A percentile compares a stretch with the other conserved stretches of the same genome.
These are phyloP conservation scores for Glycine tomentella DNA, from an alignment of 306 rosid species.

Conservation along the genomic window DNA sequence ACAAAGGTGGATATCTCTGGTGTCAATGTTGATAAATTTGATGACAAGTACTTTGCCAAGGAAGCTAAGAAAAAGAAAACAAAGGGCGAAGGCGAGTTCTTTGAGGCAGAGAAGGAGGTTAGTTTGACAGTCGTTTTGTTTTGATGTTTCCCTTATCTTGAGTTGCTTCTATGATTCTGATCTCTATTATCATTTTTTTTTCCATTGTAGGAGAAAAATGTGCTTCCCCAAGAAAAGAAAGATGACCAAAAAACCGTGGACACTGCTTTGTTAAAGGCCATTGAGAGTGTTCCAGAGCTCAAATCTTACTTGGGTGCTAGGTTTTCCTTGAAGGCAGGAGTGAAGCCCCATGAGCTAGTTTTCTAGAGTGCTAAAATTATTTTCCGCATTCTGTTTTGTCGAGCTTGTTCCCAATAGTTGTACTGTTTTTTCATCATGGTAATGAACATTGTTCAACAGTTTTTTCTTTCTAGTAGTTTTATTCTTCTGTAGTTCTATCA, in stretches of 20 bases:
- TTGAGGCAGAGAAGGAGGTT: constrained; percentile 69
- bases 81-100: constrained; percentile 64
- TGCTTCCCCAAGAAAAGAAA: constrained; percentile 70
- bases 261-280: constrained; percentile 60
- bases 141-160: neutral
- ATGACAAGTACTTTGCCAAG: constrained; percentile 65
- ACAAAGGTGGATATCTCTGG: constrained; percentile 63
- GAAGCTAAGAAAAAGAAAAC: constrained; percentile 58
- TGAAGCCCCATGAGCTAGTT: constrained; percentile 83
- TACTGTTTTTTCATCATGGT: neutral
- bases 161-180: neutral
- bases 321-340: constrained; percentile 75
- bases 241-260: constrained; percentile 79
- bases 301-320: constrained; percentile 74
- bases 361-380: constrained; percentile 47
- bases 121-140: neutral
- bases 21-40: constrained; percentile 55
- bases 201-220: constrained; percentile 62
- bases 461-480: constrained; percentile 7
- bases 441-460: constrained; percentile 2
- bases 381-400: constrained; percentile 21
- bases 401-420: constrained; percentile 33
- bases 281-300: constrained; percentile 68
- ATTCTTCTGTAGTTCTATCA: neutral
- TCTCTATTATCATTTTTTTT: neutral